Evolutionary conservation across 2,329 filamentous ascomycete species (phyloP), one percentile per base, ranked within the genome.

Genomic region (Zasmidium citrigriseum): DNA sequence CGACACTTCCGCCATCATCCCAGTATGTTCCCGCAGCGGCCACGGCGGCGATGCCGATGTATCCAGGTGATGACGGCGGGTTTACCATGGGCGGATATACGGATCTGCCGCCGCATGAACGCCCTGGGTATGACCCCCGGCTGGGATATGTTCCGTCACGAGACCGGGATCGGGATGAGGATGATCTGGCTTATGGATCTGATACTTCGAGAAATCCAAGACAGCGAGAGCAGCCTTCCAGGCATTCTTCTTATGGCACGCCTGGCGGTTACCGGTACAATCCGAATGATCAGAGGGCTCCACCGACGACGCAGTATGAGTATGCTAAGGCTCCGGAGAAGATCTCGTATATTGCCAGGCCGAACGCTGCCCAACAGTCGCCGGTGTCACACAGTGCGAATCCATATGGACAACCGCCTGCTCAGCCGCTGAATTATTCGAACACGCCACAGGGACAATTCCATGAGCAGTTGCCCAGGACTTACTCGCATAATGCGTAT

Each of bases 81-180:
- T 73, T 77, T 29, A 77, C 75, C 50, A 78, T 78, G 75, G 77
- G 77, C 52, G 75, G 72, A 54, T 79, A 76, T 59, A 67, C 70
- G 22, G 77, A 80, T 60, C 70, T 78, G 10, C 77, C 77, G 24
- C 77, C 76, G 12, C 67, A 78, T 52, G 73, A 80, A 60, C 69
- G 77, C 4, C 76, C 77, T 2, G 74, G 72, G 34, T 78, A 70
- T 54, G 54, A 55, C 60, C 59, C 53, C 57, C 60, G 55, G 24
- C 60, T 51, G 29, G 62, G 55, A 46, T 65, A 60, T 54, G 62
- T 58, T 45, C 47, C 61, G 25, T 52, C 46, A 20, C 41, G 41
- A 47, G 38, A 46, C 9, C 52, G 50, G 34, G 41, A 45, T 20
- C 47, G 59, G 38, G 55, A 65, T 46, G 66, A 70, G 21, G 70